Base-by-base conservation (phyloP, 2,329 filamentous ascomycete genomes). In the Clonostachys sp. region DNA sequence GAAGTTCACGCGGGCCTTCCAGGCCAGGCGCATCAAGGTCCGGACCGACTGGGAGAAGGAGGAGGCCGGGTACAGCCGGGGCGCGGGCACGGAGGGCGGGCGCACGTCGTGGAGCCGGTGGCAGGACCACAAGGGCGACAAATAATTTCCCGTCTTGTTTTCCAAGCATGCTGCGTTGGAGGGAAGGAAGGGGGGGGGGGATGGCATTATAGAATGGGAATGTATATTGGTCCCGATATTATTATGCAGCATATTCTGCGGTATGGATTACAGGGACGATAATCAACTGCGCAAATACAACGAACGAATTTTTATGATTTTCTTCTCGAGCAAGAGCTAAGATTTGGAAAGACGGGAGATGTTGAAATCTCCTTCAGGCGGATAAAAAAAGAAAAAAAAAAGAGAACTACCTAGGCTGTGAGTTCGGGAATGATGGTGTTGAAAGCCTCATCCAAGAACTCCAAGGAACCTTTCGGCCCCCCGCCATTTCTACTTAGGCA, bases 1-100 rank as follows among this genome's bases (percentile, higher is more conserved):
- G 87, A 81, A 80, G 57, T 91, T 91, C 59, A 77, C 83, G 6
- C 71, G 83, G 36, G 86, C 87, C 0, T 89, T 79, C 53, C 68
- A 83, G 45, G 86, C 85, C 16, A 69, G 86, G 36, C 70, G 77
- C 40, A 67, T 74, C 24, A 71, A 85, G 42, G 86, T 90, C 71
- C 71, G 86, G 48, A 62, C 72, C 54, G 72, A 78, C 57, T 91
- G 86, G 85, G 84, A 89, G 61, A 78, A 84, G 51, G 79, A 86
- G 50, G 85, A 89, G 68, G 75, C 75, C 52, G 77, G 73, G 55
- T 89, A 80, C 60, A 78, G 75, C 2, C 81, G 81, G 81, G 17
- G 77, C 4, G 24, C 78, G n/a, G 82, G 81, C 5, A 71, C 65
- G 12, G 75, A 78, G 48, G 68, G 69, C 50, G 70, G 66, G 2